A percentile compares a stretch with the other conserved stretches of the same genome.
These are phyloP conservation scores for Ganoderma lucidum DNA, from an alignment of 1,284 basidiomycete genomes.

Conservation along the genomic window DNA sequence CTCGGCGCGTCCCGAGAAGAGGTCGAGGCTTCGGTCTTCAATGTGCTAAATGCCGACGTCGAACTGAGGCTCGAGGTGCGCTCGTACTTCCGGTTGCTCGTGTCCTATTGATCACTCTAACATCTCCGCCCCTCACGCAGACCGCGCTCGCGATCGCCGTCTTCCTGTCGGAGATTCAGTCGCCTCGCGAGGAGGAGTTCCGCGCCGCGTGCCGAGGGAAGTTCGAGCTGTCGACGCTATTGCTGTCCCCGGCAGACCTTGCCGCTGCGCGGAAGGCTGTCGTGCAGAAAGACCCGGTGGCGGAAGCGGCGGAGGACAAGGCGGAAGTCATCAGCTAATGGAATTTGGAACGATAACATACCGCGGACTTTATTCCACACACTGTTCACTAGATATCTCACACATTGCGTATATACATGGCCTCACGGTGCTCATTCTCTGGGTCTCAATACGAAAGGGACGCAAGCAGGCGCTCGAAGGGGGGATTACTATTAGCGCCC, in stretches of 20 bases:
- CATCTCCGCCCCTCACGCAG: conserved; percentile 43
- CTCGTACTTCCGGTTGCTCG: not conserved
- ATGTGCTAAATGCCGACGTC: conserved; percentile 53
- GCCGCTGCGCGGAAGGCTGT: conserved; percentile 40
- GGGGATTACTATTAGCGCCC: not conserved
- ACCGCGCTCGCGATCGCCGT: conserved; percentile 54
- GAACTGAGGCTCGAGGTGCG: conserved; percentile 55
- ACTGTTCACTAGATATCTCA: conserved; percentile 11
- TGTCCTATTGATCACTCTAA: not conserved
- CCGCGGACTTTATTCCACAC: conserved; percentile 5
- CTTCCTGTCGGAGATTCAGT: conserved; percentile 58
- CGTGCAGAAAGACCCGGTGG: conserved; percentile 24
- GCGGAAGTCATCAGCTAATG: conserved; percentile 30
- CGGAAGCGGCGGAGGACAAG: conserved; percentile 30
- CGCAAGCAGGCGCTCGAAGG: not conserved
- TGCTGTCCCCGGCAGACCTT: conserved; percentile 62
- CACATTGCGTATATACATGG: conserved; percentile 10
- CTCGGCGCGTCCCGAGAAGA: conserved; percentile 61
- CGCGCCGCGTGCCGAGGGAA: conserved; percentile 54
- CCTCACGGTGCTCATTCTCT: not conserved
- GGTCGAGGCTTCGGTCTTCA: conserved; percentile 67
- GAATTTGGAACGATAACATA: not conserved
- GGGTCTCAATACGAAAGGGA: not conserved
- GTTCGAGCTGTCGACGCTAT: conserved; percentile 71
- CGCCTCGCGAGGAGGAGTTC: conserved; percentile 66